Conservation (phyloP, 108 stramenopile genomes). For the Cyclotella sp. region DNA sequence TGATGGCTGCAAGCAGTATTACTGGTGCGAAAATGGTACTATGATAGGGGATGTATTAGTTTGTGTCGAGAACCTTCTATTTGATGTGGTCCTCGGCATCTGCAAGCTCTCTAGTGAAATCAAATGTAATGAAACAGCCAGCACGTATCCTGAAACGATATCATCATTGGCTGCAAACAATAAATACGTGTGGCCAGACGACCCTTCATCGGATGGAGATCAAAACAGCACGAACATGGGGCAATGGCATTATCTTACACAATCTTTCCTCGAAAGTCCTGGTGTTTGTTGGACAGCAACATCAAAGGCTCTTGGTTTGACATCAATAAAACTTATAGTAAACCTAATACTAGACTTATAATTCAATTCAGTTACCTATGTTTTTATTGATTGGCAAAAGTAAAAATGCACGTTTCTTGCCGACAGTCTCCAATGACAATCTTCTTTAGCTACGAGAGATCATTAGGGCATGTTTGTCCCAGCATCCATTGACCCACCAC, state of each 20-base stretch:
- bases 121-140: constrained; percentile 1
- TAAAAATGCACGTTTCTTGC: constrained; percentile 1
- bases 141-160: neutral
- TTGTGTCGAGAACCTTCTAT: neutral
- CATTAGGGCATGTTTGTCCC: too few species aligned
- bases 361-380: too few species aligned
- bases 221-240: neutral
- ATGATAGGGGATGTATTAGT: neutral
- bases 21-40: neutral
- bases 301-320: too few species aligned
- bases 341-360: too few species aligned
- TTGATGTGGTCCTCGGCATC: neutral
- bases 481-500: too few species aligned
- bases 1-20: constrained; percentile 4
- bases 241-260: neutral
- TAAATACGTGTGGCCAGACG: neutral
- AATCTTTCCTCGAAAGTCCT: neutral
- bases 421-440: constrained; percentile 4
- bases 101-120: constrained; percentile 11
- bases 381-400: too few species aligned
- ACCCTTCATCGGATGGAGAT: neutral
- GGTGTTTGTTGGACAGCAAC: neutral
- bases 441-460: too few species aligned
- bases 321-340: too few species aligned
- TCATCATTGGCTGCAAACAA: neutral